These are phyloP conservation scores for Ophiostoma himal-ulmi DNA, from an alignment of 2,329 filamentous ascomycete genomes.

Conservation along the genomic window DNA sequence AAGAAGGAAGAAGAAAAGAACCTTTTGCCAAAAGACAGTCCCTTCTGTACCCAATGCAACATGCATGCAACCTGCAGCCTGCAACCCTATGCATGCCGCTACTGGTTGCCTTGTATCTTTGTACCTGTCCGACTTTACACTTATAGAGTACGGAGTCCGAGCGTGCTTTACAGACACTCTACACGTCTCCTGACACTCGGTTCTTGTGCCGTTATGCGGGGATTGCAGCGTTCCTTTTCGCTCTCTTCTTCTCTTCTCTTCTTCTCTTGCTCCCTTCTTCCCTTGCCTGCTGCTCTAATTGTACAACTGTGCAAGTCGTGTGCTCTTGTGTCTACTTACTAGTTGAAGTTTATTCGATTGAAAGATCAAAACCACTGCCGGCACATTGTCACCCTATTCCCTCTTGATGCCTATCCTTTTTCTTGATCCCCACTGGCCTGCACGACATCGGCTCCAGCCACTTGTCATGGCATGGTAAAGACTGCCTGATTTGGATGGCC, in stretches of 20 bases:
- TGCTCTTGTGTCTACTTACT: not conserved
- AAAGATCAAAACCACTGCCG: not conserved
- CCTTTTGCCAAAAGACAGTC: not conserved
- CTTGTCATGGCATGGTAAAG: not conserved
- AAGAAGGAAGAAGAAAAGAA: slow-evolving; percentile 5
- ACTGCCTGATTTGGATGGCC: not conserved
- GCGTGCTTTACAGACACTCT: too few relatives aligned
- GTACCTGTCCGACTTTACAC: not conserved
- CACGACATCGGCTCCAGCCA: slow-evolving; percentile 2
- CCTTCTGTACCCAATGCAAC: not conserved
- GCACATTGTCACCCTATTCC: not conserved
- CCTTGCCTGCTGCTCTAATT: not conserved
- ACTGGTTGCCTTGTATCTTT: slow-evolving; percentile 1
- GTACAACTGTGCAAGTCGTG: not conserved
- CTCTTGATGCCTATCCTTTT: not conserved
- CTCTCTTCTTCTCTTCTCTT: slow-evolving; percentile 10
- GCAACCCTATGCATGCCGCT: slow-evolving; percentile 10
- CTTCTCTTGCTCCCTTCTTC: not conserved
- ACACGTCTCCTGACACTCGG: slow-evolving; percentile 5
- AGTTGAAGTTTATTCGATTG: not conserved
- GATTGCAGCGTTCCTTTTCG: not conserved
- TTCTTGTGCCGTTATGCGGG: slow-evolving; percentile 6
- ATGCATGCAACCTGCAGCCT: slow-evolving; percentile 1
- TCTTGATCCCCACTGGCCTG: not conserved
- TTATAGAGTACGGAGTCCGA: too few relatives aligned